Base-by-base conservation (phyloP, 75 land plant genomes). In the Chamaecyparis obtusa region DNA sequence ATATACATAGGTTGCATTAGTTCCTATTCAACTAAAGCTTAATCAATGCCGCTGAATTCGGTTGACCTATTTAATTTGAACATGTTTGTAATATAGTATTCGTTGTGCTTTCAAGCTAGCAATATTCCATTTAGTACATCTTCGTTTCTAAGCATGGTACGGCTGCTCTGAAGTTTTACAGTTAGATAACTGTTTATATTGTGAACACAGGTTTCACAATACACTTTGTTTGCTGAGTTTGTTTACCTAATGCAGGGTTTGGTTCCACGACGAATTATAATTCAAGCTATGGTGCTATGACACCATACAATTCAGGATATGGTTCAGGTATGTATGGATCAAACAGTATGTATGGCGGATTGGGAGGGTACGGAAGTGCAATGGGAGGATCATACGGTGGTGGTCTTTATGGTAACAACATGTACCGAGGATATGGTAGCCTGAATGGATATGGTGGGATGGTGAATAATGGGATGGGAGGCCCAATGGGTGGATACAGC, bases 281-380 rank as follows among this genome's bases (percentile, higher is more conserved):
- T 55, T 27, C 91, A 90, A 91, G 94, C 41, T 94, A 91, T 88
- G 89, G 89, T 74, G 88, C 94, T 4, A 79, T 84, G 56, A n/a
- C 87, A 87, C 89, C 83, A 48, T 90, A 89, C 64, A 89, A 88
- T 79, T 89, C 92, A 19, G 87, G 88, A 0, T 89, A 89, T 84
- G 95, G 93, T 35, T 89, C 91, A 74, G 89, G 92, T 21, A 87
- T 88, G 85, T 91, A 91, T 85, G 86, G 79, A 41, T 71, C 85
- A 11, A 88, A 89, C 87, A 85, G 86, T 43, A 84, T 87, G 74
- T 67, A 64, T 57, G 93, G 90, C 44, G 88, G 91, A 32, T 43
- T 83, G 13, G 87, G 85, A 86, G 83, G 90, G 83, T 76, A 88
- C 87, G 74, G 88, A 35, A 81, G 88, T 41, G 76, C 87, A 11